Conservation (phyloP, 306 rosid genomes). For the Oxytropis ochrocephala region DNA sequence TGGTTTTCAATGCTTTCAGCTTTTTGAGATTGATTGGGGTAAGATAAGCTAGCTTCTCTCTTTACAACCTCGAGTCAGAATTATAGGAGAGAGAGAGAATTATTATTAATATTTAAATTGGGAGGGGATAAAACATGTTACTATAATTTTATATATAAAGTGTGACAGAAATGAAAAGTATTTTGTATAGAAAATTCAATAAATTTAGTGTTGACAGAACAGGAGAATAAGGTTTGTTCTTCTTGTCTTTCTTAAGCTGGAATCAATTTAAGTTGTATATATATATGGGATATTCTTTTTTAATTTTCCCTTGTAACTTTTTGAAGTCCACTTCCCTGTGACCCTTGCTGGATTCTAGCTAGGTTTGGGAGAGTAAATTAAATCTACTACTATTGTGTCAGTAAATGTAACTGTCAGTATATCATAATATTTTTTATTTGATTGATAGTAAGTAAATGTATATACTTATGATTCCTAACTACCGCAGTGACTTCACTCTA, state of each 20-base stretch:
- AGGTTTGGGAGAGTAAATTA: neutral
- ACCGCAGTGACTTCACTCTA: too few relatives aligned
- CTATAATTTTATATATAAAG: slow-evolving; percentile 22
- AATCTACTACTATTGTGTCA: neutral
- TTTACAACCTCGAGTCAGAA: slow-evolving; percentile 22
- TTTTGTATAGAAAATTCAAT: slow-evolving; percentile 30
- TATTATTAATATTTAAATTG: slow-evolving; percentile 27
- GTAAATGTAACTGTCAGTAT: neutral
- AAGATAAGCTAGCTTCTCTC: slow-evolving; percentile 10
- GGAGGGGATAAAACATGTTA: slow-evolving; percentile 38
- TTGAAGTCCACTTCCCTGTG: slow-evolving; percentile 1
- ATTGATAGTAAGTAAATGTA: too few relatives aligned
- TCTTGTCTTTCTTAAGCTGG: slow-evolving; percentile 66
- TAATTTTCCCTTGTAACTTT: slow-evolving; percentile 28
- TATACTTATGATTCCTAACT: too few relatives aligned
- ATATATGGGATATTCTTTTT: slow-evolving; percentile 1
- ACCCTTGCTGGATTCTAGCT: neutral
- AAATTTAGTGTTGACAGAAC: slow-evolving; percentile 55
- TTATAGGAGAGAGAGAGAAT: slow-evolving; percentile 26
- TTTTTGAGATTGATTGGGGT: slow-evolving; percentile 30
- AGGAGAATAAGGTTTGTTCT: slow-evolving; percentile 62
- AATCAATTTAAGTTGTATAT: slow-evolving; percentile 38
- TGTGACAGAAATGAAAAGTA: slow-evolving; percentile 29
- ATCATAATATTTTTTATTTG: too few relatives aligned
- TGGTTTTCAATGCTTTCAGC: slow-evolving; percentile 15